Evolutionary conservation across 2,329 filamentous ascomycete genomes (phyloP).

Genomic region (Dactylonectria estremocensis): DNA sequence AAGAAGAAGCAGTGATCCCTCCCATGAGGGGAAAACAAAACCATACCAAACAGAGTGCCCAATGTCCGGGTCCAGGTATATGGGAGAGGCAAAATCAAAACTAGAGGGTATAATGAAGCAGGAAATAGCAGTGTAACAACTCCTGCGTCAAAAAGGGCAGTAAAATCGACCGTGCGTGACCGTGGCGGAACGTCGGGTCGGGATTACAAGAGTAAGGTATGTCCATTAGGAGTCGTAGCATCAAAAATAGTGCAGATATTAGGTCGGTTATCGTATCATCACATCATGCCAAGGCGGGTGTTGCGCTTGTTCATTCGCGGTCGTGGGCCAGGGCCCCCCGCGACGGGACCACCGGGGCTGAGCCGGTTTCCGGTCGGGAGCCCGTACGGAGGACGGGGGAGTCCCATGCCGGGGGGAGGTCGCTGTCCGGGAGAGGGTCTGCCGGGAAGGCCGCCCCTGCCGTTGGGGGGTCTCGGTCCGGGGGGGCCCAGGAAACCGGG

Average conservation of each 20-base stretch:
- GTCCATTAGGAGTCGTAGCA: slow-evolving; percentile 36
- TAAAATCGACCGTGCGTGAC: slow-evolving; percentile 23
- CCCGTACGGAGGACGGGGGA: slow-evolving; percentile 46
- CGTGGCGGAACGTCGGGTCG: slow-evolving; percentile 16
- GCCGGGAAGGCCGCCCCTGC: slow-evolving; percentile 41
- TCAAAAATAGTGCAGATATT: slow-evolving; percentile 31
- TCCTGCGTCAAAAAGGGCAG: slow-evolving; percentile 29
- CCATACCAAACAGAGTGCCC: slow-evolving; percentile 12
- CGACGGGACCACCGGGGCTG: slow-evolving; percentile 55
- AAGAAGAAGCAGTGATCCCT: slow-evolving; percentile 27
- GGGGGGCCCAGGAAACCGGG: slow-evolving; percentile 25
- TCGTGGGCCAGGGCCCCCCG: slow-evolving; percentile 51
- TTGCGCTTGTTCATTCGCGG: slow-evolving; percentile 74
- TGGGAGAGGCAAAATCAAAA: slow-evolving; percentile 23
- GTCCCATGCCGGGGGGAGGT: slow-evolving; percentile 38
- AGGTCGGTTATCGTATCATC: slow-evolving; percentile 42
- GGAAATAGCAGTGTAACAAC: slow-evolving; percentile 38
- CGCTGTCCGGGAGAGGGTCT: slow-evolving; percentile 42
- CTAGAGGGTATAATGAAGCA: slow-evolving; percentile 45
- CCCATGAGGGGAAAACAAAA: slow-evolving; percentile 9
- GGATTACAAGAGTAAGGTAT: slow-evolving; percentile 41
- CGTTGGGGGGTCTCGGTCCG: slow-evolving; percentile 11
- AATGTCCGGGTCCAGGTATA: slow-evolving; percentile 29
- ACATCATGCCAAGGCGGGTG: slow-evolving; percentile 73
- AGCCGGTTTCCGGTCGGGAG: slow-evolving; percentile 42